phyloP scores from a whole-genome alignment of 768 basidiomycete species.

The Kwoniella europaea region DNA sequence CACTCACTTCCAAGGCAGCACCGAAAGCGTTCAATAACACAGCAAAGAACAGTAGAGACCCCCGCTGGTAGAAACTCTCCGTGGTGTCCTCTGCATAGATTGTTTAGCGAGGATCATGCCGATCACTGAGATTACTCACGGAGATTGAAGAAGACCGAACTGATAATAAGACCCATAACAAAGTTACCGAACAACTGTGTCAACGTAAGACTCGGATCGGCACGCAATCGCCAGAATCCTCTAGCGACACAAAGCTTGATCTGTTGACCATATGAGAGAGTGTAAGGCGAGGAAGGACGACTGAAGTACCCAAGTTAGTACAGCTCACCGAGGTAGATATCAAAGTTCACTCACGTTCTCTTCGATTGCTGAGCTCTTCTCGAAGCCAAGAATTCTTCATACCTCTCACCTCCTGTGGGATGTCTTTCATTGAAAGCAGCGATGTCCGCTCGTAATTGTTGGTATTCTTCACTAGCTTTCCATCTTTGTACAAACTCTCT shows the following conservation, averaged over 20 bases:
- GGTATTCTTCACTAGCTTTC: conserved; percentile 65
- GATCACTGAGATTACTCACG: conserved; percentile 25
- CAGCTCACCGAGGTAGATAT: conserved; percentile 71
- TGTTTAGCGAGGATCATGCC: not conserved
- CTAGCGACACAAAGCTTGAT: conserved; percentile 62
- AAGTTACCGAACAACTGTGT: conserved; percentile 56
- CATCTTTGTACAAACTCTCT: conserved; percentile 65
- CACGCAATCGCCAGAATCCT: conserved; percentile 62
- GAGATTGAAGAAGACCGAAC: conserved; percentile 56
- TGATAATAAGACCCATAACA: conserved; percentile 51
- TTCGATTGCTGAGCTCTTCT: conserved; percentile 71
- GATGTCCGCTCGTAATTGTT: conserved; percentile 62
- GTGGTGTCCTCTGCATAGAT: conserved; percentile 35
- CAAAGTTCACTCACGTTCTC: conserved; percentile 70
- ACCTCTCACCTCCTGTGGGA: conserved; percentile 57
- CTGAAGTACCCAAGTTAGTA: conserved; percentile 54
- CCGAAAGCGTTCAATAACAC: conserved; percentile 67
- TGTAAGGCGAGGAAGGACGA: conserved; percentile 59
- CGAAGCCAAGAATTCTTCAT: conserved; percentile 76
- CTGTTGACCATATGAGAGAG: conserved; percentile 62
- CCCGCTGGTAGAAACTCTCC: conserved; percentile 48
- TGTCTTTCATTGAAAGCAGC: conserved; percentile 64
- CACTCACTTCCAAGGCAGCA: conserved; percentile 52
- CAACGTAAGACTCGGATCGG: conserved; percentile 59
- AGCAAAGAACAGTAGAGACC: conserved; percentile 59